These are phyloP conservation scores for Simplicillium sp. DNA, from an alignment of 2,329 filamentous ascomycete species.

Conservation along the genomic window DNA sequence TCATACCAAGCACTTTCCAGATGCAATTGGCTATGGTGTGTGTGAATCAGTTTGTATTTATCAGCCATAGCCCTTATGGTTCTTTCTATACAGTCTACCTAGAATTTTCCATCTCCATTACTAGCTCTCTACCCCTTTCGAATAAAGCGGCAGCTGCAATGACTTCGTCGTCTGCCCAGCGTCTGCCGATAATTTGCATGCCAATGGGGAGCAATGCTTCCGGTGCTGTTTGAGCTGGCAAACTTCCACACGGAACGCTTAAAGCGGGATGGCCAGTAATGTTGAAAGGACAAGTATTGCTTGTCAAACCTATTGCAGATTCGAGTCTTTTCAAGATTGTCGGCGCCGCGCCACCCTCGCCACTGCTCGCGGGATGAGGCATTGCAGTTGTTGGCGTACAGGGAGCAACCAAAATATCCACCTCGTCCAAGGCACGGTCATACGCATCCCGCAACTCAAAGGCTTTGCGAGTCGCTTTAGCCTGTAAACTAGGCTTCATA, in stretches of 20 bases:
- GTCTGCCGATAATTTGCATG: constrained; percentile 19
- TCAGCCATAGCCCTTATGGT: too few species aligned
- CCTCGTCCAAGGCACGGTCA: constrained; percentile 30
- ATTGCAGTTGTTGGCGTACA: constrained; percentile 34
- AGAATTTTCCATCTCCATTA: too few species aligned
- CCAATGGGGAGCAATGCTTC: constrained; percentile 15
- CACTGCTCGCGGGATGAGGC: constrained; percentile 16
- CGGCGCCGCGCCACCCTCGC: too few species aligned
- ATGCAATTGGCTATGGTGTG: too few species aligned
- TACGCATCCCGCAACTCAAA: constrained; percentile 36
- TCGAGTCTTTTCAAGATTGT: constrained; percentile 28
- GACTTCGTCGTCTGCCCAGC: constrained; percentile 16
- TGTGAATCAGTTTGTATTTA: too few species aligned
- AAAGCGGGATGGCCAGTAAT: constrained; percentile 38
- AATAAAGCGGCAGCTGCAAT: constrained; percentile 15
- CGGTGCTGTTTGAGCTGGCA: constrained; percentile 5
- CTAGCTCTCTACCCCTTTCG: constrained; percentile 10
- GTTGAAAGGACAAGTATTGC: constrained; percentile 38
- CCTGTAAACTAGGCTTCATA: constrained; percentile 19
- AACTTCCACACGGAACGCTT: constrained; percentile 29
- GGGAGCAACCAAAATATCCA: constrained; percentile 41
- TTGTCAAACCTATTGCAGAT: constrained; percentile 32
- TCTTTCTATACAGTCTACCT: too few species aligned
- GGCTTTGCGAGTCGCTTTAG: constrained; percentile 36
- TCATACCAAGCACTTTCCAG: too few species aligned